A percentile compares a stretch with the other conserved stretches of the same genome.
phyloP scores from a whole-genome alignment of 2,329 filamentous ascomycete genomes.

The Esteya vermicola region DNA sequence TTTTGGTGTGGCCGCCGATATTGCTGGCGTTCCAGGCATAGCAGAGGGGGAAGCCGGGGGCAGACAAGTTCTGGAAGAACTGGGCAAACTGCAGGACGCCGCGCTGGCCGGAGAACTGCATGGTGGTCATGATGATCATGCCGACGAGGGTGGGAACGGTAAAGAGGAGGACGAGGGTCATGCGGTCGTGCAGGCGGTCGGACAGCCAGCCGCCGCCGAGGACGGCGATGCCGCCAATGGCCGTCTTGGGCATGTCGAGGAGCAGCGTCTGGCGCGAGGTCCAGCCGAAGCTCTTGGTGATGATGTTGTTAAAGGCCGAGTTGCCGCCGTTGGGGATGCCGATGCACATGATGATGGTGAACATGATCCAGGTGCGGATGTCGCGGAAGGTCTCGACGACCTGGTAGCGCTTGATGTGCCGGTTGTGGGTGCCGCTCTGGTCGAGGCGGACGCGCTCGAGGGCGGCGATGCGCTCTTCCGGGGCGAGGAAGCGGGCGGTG shows the following conservation, averaged over 20 bases:
- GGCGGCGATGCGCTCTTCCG: conserved; percentile 13
- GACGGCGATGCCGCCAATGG: conserved; percentile 13
- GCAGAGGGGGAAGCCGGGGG: conserved; percentile 10
- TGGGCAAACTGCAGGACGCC: conserved; percentile 11
- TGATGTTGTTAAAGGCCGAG: conserved; percentile 43
- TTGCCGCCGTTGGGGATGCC: conserved; percentile 19
- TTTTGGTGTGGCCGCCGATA: conserved; percentile 6
- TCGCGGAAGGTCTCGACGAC: conserved; percentile 7
- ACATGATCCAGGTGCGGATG: conserved; percentile 12
- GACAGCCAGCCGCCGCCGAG: conserved; percentile 12
- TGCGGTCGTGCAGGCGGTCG: conserved; percentile 8
- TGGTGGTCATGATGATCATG: conserved; percentile 31
- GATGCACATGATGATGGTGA: conserved; percentile 9
- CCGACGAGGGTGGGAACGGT: conserved; percentile 18
- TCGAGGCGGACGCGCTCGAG: conserved; percentile 13
- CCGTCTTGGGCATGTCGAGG: conserved; percentile 12
- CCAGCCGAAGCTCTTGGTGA: conserved; percentile 40
- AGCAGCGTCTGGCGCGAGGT: conserved; percentile 24
- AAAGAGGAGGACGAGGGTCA: conserved; percentile 8
- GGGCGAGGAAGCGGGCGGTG: conserved; percentile 10
- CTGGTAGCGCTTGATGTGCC: conserved; percentile 6
- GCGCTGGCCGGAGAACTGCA: conserved; percentile 17
- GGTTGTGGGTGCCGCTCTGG: conserved; percentile 8
- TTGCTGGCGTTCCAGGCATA: conserved; percentile 7
- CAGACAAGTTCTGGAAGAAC: conserved; percentile 12